Conservation (phyloP, 164 flowering plant species). For the Chloranthus sessilifolius region DNA sequence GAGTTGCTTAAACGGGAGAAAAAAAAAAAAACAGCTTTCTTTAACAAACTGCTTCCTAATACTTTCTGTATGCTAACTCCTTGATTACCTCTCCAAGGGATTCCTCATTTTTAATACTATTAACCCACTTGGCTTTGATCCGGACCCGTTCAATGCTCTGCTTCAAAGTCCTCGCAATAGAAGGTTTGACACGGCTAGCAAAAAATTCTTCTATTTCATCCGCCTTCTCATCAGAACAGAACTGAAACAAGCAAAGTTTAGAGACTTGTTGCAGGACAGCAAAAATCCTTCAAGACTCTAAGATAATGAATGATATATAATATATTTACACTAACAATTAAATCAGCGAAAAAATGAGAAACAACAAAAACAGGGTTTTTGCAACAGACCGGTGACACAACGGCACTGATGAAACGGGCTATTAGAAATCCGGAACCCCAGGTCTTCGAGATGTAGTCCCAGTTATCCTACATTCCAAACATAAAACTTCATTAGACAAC, state of each 20-base stretch:
- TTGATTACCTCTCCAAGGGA: conserved; percentile 46
- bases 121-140: conserved; percentile 77
- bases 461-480: conserved; percentile 55
- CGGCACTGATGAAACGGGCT: conserved; percentile 63
- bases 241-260: conserved; percentile 34
- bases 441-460: conserved; percentile 62
- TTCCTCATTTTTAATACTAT: conserved; percentile 54
- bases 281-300: background rate
- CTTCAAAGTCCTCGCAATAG: conserved; percentile 81
- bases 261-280: background rate
- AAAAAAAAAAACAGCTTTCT: background rate
- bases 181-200: conserved; percentile 42
- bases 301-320: background rate
- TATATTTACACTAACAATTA: background rate
- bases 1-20: too few relatives aligned
- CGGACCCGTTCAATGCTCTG: conserved; percentile 86
- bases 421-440: conserved; percentile 78
- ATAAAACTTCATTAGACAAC: conserved; percentile 3
- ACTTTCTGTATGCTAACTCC: conserved; percentile 48
- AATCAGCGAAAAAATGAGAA: background rate
- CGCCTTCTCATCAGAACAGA: conserved; percentile 66
- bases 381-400: conserved; percentile 63
- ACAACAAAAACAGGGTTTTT: background rate
- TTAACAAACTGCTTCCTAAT: conserved; percentile 13
- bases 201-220: conserved; percentile 78